Base-by-base conservation (phyloP, 148 eudicot species). In the Chenopodium berlandieri region DNA sequence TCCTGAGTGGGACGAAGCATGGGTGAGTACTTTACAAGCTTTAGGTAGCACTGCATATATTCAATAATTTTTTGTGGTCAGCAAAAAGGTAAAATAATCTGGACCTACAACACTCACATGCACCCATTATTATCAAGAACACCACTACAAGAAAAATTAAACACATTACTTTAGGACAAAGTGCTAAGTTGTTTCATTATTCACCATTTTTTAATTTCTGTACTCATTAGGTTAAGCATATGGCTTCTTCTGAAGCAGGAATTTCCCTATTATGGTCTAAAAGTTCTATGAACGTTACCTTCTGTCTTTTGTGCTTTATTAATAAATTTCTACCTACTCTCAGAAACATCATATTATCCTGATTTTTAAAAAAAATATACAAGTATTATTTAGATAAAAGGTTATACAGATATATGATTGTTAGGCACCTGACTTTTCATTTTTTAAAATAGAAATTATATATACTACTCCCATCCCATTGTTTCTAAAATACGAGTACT, bases 81-180 rank as follows among this genome's bases (percentile, higher is more conserved):
- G 32, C 68, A 72, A 50, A 84, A 84, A 73, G 78, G 44, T 56
- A 30, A 17, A 64, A 73, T 84, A 34, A 71, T 77, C 16, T 81
- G 75, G 78, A 78, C 86, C 86, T 78, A 84, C 83, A 62, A 60
- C 14, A 71, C 78, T 84, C 84, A 84, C 84, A 81, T 84, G 86
- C 86, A 81, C 74, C 75, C 83, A 81, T 76, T 72, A 81, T 76
- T 72, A 81, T 81, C 27, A 73, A 34, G 60, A 73, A 20, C 48
- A 73, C 60, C 60, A 73, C 20, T 48, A 73, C 25, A 37, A 40
- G 63, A 75, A 72, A 44, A 52, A 77, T 52, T 77, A 77, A 40
- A n/a, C 83, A 81, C 75, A 77, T 73, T 40, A 72, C 83, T 71
- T 77, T 76, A 64, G n/a, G 78, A 84, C 83, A 84, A 84, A 78